Evolutionary conservation across 2,329 filamentous ascomycete species (phyloP).

Genomic region (Mariannaea elegans): DNA sequence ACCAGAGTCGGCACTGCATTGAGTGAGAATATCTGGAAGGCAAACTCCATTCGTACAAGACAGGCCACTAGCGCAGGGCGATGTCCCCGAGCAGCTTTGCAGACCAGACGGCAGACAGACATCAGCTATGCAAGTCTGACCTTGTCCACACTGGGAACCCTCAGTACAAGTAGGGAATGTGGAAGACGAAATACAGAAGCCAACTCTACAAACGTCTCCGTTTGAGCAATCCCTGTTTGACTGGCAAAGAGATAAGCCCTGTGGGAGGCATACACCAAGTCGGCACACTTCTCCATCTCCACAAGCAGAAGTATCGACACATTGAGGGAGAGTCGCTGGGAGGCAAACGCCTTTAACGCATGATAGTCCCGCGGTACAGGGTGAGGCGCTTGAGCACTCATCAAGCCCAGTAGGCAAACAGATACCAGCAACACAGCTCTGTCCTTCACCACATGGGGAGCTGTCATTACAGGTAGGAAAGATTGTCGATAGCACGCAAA

Average conservation of each 20-base stretch:
- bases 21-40: neutral
- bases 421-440: neutral
- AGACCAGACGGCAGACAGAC: neutral
- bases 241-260: neutral
- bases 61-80: neutral
- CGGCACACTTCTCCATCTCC: neutral
- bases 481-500: neutral
- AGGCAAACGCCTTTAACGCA: neutral
- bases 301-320: neutral
- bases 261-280: neutral
- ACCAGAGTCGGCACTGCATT: neutral
- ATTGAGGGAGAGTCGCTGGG: neutral
- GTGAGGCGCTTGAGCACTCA: neutral
- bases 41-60: constrained; percentile 4
- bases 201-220: neutral
- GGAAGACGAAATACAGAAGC: neutral
- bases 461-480: neutral
- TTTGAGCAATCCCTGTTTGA: neutral
- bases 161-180: neutral
- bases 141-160: neutral
- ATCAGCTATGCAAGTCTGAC: neutral
- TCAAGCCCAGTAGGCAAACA: neutral
- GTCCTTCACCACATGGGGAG: neutral
- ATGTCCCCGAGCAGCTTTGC: neutral
- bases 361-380: neutral